Evolutionary conservation across 2,329 filamentous ascomycete species (phyloP).

Genomic region (Basipetospora sp.): DNA sequence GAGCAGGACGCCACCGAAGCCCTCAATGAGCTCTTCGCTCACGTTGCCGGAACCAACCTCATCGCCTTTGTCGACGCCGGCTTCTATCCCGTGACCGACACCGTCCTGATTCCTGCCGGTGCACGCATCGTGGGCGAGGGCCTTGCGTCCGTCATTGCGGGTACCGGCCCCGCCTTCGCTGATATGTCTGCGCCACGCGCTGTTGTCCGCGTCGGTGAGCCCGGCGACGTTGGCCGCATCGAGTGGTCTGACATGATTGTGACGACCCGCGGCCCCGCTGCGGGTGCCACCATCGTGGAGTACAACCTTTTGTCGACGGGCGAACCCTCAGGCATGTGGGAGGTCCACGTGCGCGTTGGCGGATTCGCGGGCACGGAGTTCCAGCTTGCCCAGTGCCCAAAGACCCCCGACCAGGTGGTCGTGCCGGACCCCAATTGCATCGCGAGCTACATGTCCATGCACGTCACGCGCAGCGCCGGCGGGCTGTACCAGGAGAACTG

Average conservation of each 20-base stretch:
- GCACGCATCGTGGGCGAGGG: constrained; percentile 47
- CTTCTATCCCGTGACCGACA: constrained; percentile 44
- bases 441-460: constrained; percentile 28
- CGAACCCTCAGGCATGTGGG: constrained; percentile 48
- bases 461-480: constrained; percentile 23
- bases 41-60: constrained; percentile 32
- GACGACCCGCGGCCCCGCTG: constrained; percentile 49
- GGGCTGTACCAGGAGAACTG: constrained; percentile 29
- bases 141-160: constrained; percentile 38
- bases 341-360: constrained; percentile 62
- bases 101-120: constrained; percentile 32
- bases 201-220: constrained; percentile 50
- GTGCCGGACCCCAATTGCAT: constrained; percentile 20
- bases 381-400: constrained; percentile 52
- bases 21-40: constrained; percentile 50
- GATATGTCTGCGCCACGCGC: constrained; percentile 44
- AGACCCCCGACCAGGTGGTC: constrained; percentile 22
- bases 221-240: constrained; percentile 48
- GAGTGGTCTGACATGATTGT: constrained; percentile 62
- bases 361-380: constrained; percentile 56
- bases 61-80: constrained; percentile 49
- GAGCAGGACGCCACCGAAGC: constrained; percentile 57
- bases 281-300: constrained; percentile 56
- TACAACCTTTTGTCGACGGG: constrained; percentile 48
- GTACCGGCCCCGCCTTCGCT: constrained; percentile 39